Percentiles rank a stretch among this genome's conserved stretches.
These are phyloP conservation scores for Trichoderma simmonsii DNA, from an alignment of 2,329 filamentous ascomycete genomes.

Conservation along the genomic window DNA sequence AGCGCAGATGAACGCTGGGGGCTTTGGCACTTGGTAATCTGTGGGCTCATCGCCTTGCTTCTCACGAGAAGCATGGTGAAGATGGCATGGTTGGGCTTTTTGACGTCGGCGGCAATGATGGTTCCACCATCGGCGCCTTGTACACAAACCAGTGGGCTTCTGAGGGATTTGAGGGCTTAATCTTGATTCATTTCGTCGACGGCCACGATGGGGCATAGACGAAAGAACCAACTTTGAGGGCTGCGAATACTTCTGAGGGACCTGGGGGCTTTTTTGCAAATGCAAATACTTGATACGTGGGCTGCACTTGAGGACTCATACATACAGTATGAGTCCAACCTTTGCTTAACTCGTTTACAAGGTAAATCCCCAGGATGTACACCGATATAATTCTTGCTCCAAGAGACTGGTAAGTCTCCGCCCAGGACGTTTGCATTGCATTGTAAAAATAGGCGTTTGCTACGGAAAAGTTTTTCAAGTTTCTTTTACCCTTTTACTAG, in stretches of 20 bases:
- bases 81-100: conserved; percentile 32
- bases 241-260: conserved; percentile 38
- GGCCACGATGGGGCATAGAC: conserved; percentile 19
- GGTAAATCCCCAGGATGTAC: conserved; percentile 15
- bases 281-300: conserved; percentile 24
- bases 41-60: conserved; percentile 38
- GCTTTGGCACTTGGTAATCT: conserved; percentile 40
- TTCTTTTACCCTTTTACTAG: neutral
- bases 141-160: conserved; percentile 35
- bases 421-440: conserved; percentile 14
- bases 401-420: conserved; percentile 19
- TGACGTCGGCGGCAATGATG: conserved; percentile 31
- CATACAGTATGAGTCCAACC: neutral
- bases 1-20: conserved; percentile 56
- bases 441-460: conserved; percentile 16
- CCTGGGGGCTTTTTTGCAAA: conserved; percentile 34
- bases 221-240: conserved; percentile 34
- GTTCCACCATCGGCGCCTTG: conserved; percentile 26
- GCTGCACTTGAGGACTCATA: conserved; percentile 4
- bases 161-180: conserved; percentile 40
- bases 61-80: conserved; percentile 14
- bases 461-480: conserved; percentile 9
- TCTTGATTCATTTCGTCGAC: conserved; percentile 30
- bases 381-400: conserved; percentile 10
- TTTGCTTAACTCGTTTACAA: conserved; percentile 9